Base-by-base conservation (phyloP, 2,329 filamentous ascomycete species). In the Cladosporium austrohemisphaericum region DNA sequence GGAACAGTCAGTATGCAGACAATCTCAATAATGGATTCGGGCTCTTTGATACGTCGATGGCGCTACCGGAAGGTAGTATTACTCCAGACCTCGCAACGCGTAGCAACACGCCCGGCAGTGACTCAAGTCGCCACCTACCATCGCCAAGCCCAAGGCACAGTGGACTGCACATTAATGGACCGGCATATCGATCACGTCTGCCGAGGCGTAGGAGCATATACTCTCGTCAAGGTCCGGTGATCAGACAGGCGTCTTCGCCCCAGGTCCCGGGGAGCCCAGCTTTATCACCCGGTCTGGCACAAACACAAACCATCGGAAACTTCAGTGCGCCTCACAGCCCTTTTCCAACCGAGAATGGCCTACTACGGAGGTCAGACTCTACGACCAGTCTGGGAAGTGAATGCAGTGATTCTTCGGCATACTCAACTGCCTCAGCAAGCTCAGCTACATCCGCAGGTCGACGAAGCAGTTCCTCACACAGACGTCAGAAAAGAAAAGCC, bases 371-470 rank as follows among this genome's bases (percentile, higher is more conserved):
- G 5, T 46, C 43, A 5, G 13, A 46, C 14, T 46, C 43, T 4
- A 25, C 32, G 5, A 35, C 43, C 13, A 46, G 43, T n/a, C 7
- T 46, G 5, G 32, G 32, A 11, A 46, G 43, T 14, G 43, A 46
- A 18, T 46, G 43, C 16, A 46, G 43, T 18, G 37, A 46, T 19
- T 46, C 43, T 4, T 46, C 43, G 3, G 23, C 43, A 4, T 32
- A 46, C 32, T 46, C 43, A 5, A 46, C 43, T 11, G 43, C 43
- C n/a, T 46, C 43, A 9, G 43, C 43, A 20, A 46, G 43, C 20
- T 46, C 43, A 20, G 43, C 32, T 10, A 36, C 43, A 2, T 46
- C 43, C 6, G 22, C 22, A 9, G 14, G 32, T 13, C 22, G 31
- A 13, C 43, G 32, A 14, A 46, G 31, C 32, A 46, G 32, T 13